These are phyloP conservation scores for Hericium rajendrae DNA, from an alignment of 768 basidiomycete genomes.

Conservation along the genomic window DNA sequence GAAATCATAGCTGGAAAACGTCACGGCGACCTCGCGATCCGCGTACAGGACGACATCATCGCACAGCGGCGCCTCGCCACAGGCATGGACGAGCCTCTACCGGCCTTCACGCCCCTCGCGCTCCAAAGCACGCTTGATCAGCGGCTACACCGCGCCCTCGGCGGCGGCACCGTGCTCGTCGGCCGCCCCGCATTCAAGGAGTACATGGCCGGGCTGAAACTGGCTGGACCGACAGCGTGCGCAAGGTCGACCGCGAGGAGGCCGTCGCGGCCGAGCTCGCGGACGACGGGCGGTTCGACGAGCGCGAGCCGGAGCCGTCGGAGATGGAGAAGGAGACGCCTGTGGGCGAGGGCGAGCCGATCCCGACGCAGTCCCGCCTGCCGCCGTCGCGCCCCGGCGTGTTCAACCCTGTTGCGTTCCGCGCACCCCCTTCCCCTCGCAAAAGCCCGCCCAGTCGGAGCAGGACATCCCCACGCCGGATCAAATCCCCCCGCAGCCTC, in stretches of 20 bases:
- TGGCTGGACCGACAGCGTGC: slow-evolving; percentile 74
- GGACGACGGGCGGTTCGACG: slow-evolving; percentile 72
- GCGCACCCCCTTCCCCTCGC: slow-evolving; percentile 17
- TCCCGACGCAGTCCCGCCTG: slow-evolving; percentile 32
- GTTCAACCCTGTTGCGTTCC: slow-evolving; percentile 15
- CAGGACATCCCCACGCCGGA: slow-evolving; percentile 39
- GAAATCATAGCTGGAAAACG: slow-evolving; percentile 71
- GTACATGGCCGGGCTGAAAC: slow-evolving; percentile 78
- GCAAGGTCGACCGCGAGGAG: slow-evolving; percentile 64
- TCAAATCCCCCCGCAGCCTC: slow-evolving; percentile 62
- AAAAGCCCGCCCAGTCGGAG: slow-evolving; percentile 14
- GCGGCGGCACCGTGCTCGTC: slow-evolving; percentile 79
- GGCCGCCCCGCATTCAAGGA: slow-evolving; percentile 92
- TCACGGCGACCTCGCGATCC: slow-evolving; percentile 77
- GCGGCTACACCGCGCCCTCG: slow-evolving; percentile 47
- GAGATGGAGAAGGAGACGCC: slow-evolving; percentile 15
- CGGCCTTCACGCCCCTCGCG: slow-evolving; percentile 37
- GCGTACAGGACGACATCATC: slow-evolving; percentile 65
- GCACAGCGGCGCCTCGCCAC: slow-evolving; percentile 55
- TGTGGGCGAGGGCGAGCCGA: slow-evolving; percentile 26
- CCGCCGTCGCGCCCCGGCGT: slow-evolving; percentile 23
- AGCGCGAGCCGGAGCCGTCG: slow-evolving; percentile 33
- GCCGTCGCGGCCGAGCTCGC: slow-evolving; percentile 55
- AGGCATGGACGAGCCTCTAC: slow-evolving; percentile 48
- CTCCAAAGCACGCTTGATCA: slow-evolving; percentile 43